phyloP scores from a whole-genome alignment of 495 filamentous ascomycete genomes.

The Trichocladium antarcticum region DNA sequence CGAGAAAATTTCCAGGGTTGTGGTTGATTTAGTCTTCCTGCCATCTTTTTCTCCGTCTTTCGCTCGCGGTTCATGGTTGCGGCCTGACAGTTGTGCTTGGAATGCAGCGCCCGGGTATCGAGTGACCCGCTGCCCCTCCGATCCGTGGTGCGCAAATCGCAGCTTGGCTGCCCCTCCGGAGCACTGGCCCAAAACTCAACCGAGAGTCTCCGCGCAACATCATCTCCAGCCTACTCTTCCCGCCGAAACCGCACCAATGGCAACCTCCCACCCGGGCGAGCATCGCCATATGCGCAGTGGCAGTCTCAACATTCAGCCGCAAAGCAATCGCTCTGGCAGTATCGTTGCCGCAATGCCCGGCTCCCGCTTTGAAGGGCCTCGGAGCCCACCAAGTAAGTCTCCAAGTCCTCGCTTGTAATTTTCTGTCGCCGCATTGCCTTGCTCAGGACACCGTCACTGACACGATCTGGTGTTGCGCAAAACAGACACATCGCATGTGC shows the following conservation, averaged over 20 bases:
- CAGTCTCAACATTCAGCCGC: conserved; percentile 42
- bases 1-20: too few relatives aligned
- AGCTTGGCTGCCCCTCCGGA: background rate
- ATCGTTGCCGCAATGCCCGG: conserved; percentile 35
- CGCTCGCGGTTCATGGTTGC: too few relatives aligned
- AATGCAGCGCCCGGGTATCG: too few relatives aligned
- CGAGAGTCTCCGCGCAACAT: background rate
- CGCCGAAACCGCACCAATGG: conserved; percentile 10
- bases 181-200: background rate
- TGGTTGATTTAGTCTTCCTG: too few relatives aligned
- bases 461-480: too few relatives aligned
- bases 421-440: background rate
- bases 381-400: conserved; percentile 73
- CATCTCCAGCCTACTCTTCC: background rate
- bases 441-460: too few relatives aligned
- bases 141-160: background rate
- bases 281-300: conserved; percentile 44
- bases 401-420: background rate
- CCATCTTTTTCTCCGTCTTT: too few relatives aligned
- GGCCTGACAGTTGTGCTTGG: too few relatives aligned
- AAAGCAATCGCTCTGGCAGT: conserved; percentile 19
- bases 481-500: conserved; percentile 90
- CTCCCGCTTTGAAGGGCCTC: conserved; percentile 50
- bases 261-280: conserved; percentile 32
- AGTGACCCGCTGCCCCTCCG: background rate